A percentile compares a stretch with the other conserved stretches of the same genome.
These are phyloP conservation scores for Talaromyces sp. DNA, from an alignment of 2,329 filamentous ascomycete species.

Conservation along the genomic window DNA sequence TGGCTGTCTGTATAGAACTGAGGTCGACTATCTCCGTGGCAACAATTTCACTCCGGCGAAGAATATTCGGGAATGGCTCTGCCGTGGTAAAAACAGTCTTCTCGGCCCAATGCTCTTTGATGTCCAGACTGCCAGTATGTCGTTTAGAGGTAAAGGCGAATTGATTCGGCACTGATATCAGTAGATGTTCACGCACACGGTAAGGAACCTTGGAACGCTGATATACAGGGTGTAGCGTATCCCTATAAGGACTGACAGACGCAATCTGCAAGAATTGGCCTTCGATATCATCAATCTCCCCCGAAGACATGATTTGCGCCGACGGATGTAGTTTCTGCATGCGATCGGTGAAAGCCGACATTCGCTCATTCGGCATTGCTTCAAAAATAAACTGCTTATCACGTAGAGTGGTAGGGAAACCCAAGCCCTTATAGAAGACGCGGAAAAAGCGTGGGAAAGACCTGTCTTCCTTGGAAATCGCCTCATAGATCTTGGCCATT, in stretches of 20 bases:
- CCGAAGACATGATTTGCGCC: constrained; percentile 71
- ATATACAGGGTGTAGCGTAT: constrained; percentile 77
- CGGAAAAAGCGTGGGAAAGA: constrained; percentile 83
- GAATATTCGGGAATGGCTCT: constrained; percentile 85
- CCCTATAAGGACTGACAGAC: constrained; percentile 74
- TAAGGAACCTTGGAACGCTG: constrained; percentile 81
- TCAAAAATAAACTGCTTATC: constrained; percentile 95
- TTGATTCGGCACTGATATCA: constrained; percentile 69
- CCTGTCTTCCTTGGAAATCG: constrained; percentile 74
- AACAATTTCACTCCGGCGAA: constrained; percentile 81
- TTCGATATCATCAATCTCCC: constrained; percentile 73
- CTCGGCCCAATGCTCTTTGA: constrained; percentile 71
- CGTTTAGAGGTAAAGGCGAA: constrained; percentile 76
- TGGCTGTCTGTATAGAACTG: constrained; percentile 74
- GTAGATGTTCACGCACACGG: constrained; percentile 77
- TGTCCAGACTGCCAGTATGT: constrained; percentile 60
- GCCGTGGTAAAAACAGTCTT: constrained; percentile 80
- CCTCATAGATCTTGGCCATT: constrained; percentile 89
- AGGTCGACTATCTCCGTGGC: constrained; percentile 62
- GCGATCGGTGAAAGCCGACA: constrained; percentile 78
- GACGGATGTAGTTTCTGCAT: constrained; percentile 88
- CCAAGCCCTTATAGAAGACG: constrained; percentile 82
- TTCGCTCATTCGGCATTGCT: constrained; percentile 69
- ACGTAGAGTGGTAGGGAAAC: constrained; percentile 73
- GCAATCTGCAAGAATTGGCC: constrained; percentile 86